Evolutionary conservation across 2,329 filamentous ascomycete genomes (phyloP).

Genomic region (Leptoxyphium fumago): DNA sequence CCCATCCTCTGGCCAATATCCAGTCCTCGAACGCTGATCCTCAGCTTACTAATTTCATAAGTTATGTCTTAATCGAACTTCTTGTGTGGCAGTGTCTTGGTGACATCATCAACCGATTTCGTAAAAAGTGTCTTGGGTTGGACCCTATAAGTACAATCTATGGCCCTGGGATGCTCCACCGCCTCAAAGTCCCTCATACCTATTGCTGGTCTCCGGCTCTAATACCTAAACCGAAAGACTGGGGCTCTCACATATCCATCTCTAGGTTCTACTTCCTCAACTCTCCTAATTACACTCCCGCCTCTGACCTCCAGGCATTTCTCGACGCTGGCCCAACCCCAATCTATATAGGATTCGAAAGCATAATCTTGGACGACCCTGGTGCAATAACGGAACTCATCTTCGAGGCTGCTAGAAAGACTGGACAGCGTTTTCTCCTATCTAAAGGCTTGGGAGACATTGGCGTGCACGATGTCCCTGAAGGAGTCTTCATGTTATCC

Average conservation of each 20-base stretch:
- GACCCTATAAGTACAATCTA: slow-evolving; percentile 1
- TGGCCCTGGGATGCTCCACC: slow-evolving; percentile 1
- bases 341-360: slow-evolving; percentile 66
- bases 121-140: slow-evolving; percentile 3
- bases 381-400: slow-evolving; percentile 52
- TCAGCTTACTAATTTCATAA: slow-evolving; percentile 1
- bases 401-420: slow-evolving; percentile 46
- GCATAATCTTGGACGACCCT: slow-evolving; percentile 61
- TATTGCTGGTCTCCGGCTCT: slow-evolving; percentile 43
- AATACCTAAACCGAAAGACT: slow-evolving; percentile 58
- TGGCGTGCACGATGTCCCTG: slow-evolving; percentile 11
- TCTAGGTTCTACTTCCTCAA: slow-evolving; percentile 46
- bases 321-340: slow-evolving; percentile 51
- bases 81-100: slow-evolving; percentile 3
- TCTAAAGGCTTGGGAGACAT: slow-evolving; percentile 35
- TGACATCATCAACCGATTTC: slow-evolving; percentile 5
- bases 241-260: slow-evolving; percentile 24
- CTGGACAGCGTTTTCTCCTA: slow-evolving; percentile 33
- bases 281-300: slow-evolving; percentile 47
- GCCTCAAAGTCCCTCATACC: slow-evolving; percentile 5
- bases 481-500: slow-evolving; percentile 29
- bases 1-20: slow-evolving; percentile 38
- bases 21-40: slow-evolving; percentile 3
- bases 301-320: slow-evolving; percentile 47
- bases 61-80: slow-evolving; percentile 1